A percentile compares a stretch with the other conserved stretches of the same genome.
phyloP scores from a whole-genome alignment of 257 asterid species.

The Solanum acaule region DNA sequence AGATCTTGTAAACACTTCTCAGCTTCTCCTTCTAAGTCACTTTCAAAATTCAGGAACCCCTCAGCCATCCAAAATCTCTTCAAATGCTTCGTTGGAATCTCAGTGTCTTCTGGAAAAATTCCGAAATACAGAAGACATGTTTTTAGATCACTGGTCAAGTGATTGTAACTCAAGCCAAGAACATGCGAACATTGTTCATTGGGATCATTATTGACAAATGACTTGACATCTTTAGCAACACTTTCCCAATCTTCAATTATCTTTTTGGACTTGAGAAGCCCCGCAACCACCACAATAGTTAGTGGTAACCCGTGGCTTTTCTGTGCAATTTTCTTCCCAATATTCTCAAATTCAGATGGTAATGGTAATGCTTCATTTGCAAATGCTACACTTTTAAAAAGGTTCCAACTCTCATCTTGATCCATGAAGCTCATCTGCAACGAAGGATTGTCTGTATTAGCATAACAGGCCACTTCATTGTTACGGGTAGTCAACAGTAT shows the following conservation, averaged over 20 bases:
- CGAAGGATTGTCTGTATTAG: not conserved
- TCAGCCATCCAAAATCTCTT: not conserved
- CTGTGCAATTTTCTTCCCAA: not conserved
- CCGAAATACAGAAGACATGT: conserved; percentile 1
- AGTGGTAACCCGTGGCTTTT: not conserved
- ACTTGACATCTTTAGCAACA: not conserved
- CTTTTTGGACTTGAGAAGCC: not conserved
- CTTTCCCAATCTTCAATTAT: not conserved
- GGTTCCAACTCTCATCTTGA: conserved; percentile 1
- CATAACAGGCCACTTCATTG: not conserved
- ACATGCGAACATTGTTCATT: not conserved
- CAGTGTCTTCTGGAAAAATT: not conserved
- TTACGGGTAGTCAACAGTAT: conserved; percentile 6
- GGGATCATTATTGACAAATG: not conserved
- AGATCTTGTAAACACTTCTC: conserved; percentile 3
- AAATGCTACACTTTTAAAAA: not conserved
- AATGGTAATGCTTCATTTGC: not conserved
- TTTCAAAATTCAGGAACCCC: conserved; percentile 1
- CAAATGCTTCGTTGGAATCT: not conserved
- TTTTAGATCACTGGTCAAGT: conserved; percentile 1
- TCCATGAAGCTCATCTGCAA: not conserved
- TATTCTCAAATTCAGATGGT: not conserved
- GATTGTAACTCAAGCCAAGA: not conserved
- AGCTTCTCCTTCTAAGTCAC: not conserved
- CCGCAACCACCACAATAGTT: not conserved